Percentiles rank a stretch among this genome's conserved stretches.
Evolutionary conservation across 2,329 filamentous ascomycete genomes (phyloP).

Genomic region (Colletotrichum godetiae): DNA sequence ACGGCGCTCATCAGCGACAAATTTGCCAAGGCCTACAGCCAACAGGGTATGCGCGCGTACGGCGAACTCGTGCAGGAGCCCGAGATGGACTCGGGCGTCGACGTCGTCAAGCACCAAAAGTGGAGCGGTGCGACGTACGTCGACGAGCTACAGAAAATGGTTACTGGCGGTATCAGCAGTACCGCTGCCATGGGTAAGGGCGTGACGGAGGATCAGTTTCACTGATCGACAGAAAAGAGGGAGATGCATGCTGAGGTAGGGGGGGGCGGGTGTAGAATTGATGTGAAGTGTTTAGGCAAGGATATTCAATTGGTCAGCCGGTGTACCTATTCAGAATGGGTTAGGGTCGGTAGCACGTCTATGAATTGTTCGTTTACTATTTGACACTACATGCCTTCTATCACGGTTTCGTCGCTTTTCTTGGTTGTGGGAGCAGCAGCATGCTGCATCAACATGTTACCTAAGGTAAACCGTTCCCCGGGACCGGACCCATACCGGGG

Average conservation of each 20-base stretch:
- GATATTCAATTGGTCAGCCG: conserved; percentile 1
- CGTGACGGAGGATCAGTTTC: conserved; percentile 98
- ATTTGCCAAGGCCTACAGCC: conserved; percentile 85
- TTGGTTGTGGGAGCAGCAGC: not conserved
- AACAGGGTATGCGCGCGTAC: conserved; percentile 93
- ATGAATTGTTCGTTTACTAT: not conserved
- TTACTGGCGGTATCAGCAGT: conserved; percentile 89
- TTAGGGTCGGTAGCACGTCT: conserved; percentile 9
- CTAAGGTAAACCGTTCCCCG: not conserved
- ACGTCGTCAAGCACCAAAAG: conserved; percentile 99
- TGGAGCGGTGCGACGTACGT: conserved; percentile 97
- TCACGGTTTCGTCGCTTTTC: not conserved
- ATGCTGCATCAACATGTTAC: not conserved
- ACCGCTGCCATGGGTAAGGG: conserved; percentile 98
- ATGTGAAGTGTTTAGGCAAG: not conserved
- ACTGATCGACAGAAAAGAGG: conserved; percentile 46
- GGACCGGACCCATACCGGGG: not conserved
- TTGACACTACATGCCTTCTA: too few relatives aligned
- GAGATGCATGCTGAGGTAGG: not conserved
- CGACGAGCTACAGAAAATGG: conserved; percentile 96
- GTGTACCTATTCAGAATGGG: conserved; percentile 15
- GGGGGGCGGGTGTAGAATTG: not conserved
- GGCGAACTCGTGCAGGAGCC: conserved; percentile 98
- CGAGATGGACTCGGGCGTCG: conserved; percentile 89
- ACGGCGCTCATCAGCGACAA: conserved; percentile 92